Evolutionary conservation across 2,329 filamentous ascomycete genomes (phyloP), one percentile per base, ranked within the genome.

Genomic region (Xylariaceae sp.): DNA sequence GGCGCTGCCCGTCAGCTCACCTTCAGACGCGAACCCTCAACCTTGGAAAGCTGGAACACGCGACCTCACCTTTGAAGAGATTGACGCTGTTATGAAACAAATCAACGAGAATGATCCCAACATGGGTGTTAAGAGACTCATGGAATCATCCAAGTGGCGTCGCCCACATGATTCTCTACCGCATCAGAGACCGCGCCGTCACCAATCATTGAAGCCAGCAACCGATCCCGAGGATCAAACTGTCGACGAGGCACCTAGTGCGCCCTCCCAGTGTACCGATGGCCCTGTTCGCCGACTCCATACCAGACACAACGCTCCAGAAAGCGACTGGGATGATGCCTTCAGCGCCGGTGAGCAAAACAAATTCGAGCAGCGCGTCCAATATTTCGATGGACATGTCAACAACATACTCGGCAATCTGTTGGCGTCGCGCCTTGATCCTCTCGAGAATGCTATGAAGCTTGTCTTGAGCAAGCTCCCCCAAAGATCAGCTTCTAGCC

Each of bases 311-410:
- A 86, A 84, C 62, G 78, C 87, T 13, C 86, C 88, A 23, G 83
- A 86, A 61, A 97, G 92, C 71, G 93, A 97, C 73, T 99, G 94
- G 94, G 92, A 96, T 69, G 88, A 88, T 70, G 85, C 88, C 51
- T 87, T 97, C 62, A 88, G 88, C 8, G 89, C 90, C 15, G 87
- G 88, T 39, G 90, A 95, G 68, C 90, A 95, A 60, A 84, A 86
- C 54, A 96, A 96, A 74, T 79, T 97, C 58, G 85, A 89, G 64
- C 86, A 87, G 56, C 86, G 92, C 52, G 90, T 89, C 64, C 83
- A 85, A 51, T 97, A 96, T 80, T 97, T 97, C 69, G 92, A 97
- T 69, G 88, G 85, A 51, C 92, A 90, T 69, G 90, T 99, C 63
- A 92, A 96, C 71, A 86, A 91, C 54, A 76, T 97, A 64, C 89